Percentiles rank a stretch among this genome's conserved stretches.
Conservation (phyloP, 495 filamentous ascomycete genomes). For the Pyronema omphalodes region DNA sequence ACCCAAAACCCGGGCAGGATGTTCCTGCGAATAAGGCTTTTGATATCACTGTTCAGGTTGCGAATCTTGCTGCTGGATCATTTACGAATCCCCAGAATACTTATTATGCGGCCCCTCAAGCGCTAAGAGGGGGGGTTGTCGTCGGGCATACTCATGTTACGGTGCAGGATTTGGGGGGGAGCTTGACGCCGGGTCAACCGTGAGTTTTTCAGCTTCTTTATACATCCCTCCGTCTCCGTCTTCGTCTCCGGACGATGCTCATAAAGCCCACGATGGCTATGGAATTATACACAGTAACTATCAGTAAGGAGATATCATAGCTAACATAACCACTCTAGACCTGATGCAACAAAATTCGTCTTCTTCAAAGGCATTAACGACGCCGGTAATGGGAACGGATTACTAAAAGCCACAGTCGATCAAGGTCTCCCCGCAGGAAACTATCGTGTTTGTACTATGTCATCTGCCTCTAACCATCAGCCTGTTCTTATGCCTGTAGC, state of each 20-base stretch:
- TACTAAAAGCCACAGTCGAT: slow-evolving; percentile 35
- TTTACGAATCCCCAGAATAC: slow-evolving; percentile 29
- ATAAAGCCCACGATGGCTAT: too few relatives aligned
- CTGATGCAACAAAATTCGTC: slow-evolving; percentile 39
- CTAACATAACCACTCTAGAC: slow-evolving; percentile 18
- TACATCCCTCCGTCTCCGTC: not conserved
- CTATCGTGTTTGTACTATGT: slow-evolving; percentile 59
- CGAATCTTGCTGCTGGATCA: slow-evolving; percentile 34
- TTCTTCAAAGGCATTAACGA: slow-evolving; percentile 72
- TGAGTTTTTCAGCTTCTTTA: slow-evolving; percentile 1
- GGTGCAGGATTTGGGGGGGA: slow-evolving; percentile 36
- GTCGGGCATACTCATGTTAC: slow-evolving; percentile 59
- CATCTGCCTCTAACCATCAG: slow-evolving; percentile 51
- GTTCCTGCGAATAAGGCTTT: slow-evolving; percentile 35
- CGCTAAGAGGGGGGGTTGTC: slow-evolving; percentile 35
- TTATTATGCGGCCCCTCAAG: slow-evolving; percentile 54
- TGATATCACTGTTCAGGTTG: slow-evolving; percentile 39
- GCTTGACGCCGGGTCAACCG: slow-evolving; percentile 31
- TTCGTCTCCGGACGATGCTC: not conserved
- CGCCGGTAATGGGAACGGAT: slow-evolving; percentile 43
- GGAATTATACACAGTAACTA: not conserved
- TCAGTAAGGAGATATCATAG: not conserved
- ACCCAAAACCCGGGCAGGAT: slow-evolving; percentile 33
- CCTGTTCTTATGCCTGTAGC: slow-evolving; percentile 62
- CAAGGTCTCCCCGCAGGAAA: slow-evolving; percentile 44